Base-by-base conservation (phyloP, 2,329 filamentous ascomycete genomes). In the Nothophoma quercina region DNA sequence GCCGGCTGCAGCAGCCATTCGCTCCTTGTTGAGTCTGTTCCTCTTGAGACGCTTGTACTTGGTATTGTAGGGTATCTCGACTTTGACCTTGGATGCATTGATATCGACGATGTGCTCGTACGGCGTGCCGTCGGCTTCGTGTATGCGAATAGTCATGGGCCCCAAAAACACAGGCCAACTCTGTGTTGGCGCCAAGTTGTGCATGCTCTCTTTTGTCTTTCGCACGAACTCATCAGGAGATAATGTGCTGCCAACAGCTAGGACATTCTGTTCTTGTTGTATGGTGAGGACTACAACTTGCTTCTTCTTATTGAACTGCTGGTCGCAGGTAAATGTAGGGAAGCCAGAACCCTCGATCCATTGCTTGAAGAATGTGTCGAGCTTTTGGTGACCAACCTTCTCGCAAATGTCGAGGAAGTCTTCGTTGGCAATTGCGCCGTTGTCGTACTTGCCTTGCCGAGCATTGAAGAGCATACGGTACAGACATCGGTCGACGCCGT, bases 21-120 rank as follows among this genome's bases (percentile, higher is more conserved):
- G 86, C 71, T 96, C 91, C 71, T 92, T 92, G 71, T 93, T 86
- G 25, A 90, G 82, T 35, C 89, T 85, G 53, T 90, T 97, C 38
- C 93, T 83, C 79, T 99, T 99, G 2, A 99, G 82, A 7, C 96
- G 88, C 78, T 98, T 99, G 78, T 99, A 99, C 72, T 99, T 99
- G 0, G 95, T 99, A 67, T 98, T 98, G 77, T 99, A 99, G 0
- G 93, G 93, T 55, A 99, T 97, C 57, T 97, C 93, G 54, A 98
- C 90, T 70, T 89, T 91, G 2, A 89, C 90, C 12, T 86, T 84
- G 22, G 88, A 88, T 62, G 97, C 92, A 55, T 92, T 92, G 70
- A 99, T 96, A 66, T 97, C 91, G 25, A 98, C 88, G 58, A 97
- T 97, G 70, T 99, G 95, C 71, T 99, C 95, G 69, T 99, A 99